Conservation (phyloP, 257 asterid genomes). For the Echium plantagineum region DNA sequence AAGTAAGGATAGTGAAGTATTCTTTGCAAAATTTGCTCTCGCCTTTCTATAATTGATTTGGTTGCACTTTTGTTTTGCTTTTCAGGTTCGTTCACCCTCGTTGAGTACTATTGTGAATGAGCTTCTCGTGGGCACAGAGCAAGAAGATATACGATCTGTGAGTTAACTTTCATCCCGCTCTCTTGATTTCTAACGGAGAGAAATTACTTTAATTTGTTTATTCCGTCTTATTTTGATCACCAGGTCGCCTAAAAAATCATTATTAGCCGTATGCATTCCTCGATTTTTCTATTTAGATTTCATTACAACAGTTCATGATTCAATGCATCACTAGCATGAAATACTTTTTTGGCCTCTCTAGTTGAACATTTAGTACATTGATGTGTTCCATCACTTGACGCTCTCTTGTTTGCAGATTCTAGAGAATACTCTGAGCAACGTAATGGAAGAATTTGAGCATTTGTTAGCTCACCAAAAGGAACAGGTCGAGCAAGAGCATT, state of each 20-base stretch:
- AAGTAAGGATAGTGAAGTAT: constrained; percentile 31
- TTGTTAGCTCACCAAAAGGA: constrained; percentile 33
- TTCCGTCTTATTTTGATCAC: no score
- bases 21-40: constrained; percentile 8
- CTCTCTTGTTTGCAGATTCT: constrained; percentile 45
- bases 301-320: neutral
- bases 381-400: no score
- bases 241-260: no score
- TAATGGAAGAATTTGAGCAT: constrained; percentile 62
- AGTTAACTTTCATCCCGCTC: constrained; percentile 19
- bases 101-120: constrained; percentile 38
- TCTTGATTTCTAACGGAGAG: no score
- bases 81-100: constrained; percentile 46
- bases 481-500: constrained; percentile 33
- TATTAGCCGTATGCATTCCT: neutral
- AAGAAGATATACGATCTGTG: constrained; percentile 74
- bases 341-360: neutral
- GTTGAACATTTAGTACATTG: neutral
- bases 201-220: no score
- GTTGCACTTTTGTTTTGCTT: constrained; percentile 10
- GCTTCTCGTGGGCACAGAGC: constrained; percentile 54
- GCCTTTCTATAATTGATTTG: constrained; percentile 5
- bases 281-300: neutral
- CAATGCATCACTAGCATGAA: neutral
- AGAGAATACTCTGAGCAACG: constrained; percentile 56